A percentile compares a stretch with the other conserved stretches of the same genome.
Conservation (phyloP, 345 rosid genomes). For the Iberis pinnata region DNA sequence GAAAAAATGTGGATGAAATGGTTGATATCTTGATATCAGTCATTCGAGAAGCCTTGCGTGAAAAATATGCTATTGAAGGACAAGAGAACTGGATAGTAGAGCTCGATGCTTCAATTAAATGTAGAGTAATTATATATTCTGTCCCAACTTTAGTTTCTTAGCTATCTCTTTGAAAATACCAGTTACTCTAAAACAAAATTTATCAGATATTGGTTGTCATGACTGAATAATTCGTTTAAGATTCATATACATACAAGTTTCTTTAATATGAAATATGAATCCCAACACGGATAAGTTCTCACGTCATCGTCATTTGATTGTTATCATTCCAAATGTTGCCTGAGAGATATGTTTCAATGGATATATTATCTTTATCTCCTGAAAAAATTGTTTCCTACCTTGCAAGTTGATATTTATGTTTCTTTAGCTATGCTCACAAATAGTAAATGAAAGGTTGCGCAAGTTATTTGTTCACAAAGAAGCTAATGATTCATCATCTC, state of each 20-base stretch:
- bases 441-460: constrained; percentile 40
- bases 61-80: constrained; percentile 74
- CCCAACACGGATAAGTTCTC: constrained; percentile 98
- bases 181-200: too few species aligned
- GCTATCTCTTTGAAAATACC: too few species aligned
- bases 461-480: constrained; percentile 62
- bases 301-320: constrained; percentile 70
- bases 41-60: constrained; percentile 52
- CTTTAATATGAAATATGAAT: not conserved
- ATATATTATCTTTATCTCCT: constrained; percentile 12
- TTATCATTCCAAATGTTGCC: constrained; percentile 67
- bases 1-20: constrained; percentile 75
- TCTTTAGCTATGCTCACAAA: constrained; percentile 69
- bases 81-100: constrained; percentile 75
- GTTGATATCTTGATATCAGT: constrained; percentile 79
- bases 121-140: too few species aligned
- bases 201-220: too few species aligned
- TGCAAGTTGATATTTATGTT: constrained; percentile 15
- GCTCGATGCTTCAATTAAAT: constrained; percentile 87
- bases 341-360: constrained; percentile 59
- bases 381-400: constrained; percentile 7
- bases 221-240: not conserved
- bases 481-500: constrained; percentile 42
- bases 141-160: too few species aligned
- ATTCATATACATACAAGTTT: constrained; percentile 1